Base-by-base conservation (phyloP, 2,329 filamentous ascomycete genomes). In the Colletotrichum tropicale region DNA sequence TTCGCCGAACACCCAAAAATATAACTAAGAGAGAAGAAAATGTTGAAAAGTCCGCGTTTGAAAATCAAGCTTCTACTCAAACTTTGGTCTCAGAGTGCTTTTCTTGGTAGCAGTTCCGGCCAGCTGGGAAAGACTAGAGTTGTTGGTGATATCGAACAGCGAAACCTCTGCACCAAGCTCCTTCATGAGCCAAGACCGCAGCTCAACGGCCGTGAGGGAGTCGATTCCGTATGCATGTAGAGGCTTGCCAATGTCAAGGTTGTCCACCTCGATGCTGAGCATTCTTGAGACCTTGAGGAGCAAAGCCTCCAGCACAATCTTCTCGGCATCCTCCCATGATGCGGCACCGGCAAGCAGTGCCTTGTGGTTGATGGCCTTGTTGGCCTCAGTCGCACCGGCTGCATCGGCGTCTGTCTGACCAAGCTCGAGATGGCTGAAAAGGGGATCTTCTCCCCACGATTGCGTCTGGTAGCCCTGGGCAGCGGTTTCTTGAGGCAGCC, bases 151-250 rank as follows among this genome's bases (percentile, higher is more conserved):
- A 71, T 87, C 88, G 16, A 89, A 80, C 2, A 89, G 83, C 0
- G 87, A 85, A 3, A 90, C 81, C 65, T 89, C 86, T 2, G 86
- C 80, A 1, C 83, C 77, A 0, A 89, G 68, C 70, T 87, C 82
- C 73, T 87, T 88, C 43, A 85, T 65, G 72, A 89, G 88, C 88
- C 88, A 90, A 6, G 85, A 82, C 2, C 87, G 85, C 6, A 86
- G 85, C 83, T 80, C 81, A n/a, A 80, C 80, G 6, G 80, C 79
- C 0, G 80, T 79, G 8, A 82, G 73, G 3, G 80, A 81, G 26
- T 82, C 81, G 3, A 82, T 73, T 12, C 81, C 81, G 21, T 81
- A 81, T 1, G 74, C 66, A 7, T 78, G 76, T 0, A 80, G 56
- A 2, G 80, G 71, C 48, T 77, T 78, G 28, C 64, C 67, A 2